A percentile compares a stretch with the other conserved stretches of the same genome.
Evolutionary conservation across 2,329 filamentous ascomycete species (phyloP).

Genomic region (Biscogniauxia sp.): DNA sequence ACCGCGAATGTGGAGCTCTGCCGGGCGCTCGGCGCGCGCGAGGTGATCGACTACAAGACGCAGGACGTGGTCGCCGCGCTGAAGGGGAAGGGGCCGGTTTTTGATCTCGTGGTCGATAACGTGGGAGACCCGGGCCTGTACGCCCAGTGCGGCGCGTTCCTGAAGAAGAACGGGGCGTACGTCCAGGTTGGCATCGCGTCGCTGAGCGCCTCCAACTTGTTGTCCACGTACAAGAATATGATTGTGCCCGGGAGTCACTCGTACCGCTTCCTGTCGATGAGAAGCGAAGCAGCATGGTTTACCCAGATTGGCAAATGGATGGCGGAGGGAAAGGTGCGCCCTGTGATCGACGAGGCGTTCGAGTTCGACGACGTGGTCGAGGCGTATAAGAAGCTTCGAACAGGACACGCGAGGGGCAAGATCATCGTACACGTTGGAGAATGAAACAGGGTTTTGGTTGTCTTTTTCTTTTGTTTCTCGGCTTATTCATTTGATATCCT

Average conservation of each 20-base stretch:
- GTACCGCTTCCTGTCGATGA: constrained; percentile 36
- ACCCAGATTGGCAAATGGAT: constrained; percentile 50
- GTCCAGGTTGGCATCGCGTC: constrained; percentile 43
- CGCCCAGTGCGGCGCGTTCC: constrained; percentile 45
- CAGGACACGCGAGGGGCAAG: constrained; percentile 54
- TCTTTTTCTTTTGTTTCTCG: not conserved
- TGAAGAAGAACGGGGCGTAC: constrained; percentile 45
- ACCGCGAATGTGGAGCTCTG: constrained; percentile 54
- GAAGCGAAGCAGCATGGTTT: constrained; percentile 41
- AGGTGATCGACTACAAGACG: constrained; percentile 57
- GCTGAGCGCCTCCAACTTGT: not conserved
- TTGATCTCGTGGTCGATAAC: constrained; percentile 54
- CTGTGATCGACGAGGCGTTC: constrained; percentile 51
- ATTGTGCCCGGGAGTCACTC: constrained; percentile 24
- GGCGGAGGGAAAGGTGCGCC: constrained; percentile 51
- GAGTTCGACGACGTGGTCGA: constrained; percentile 51
- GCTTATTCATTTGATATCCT: not conserved
- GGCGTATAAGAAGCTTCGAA: constrained; percentile 56
- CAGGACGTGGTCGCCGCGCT: constrained; percentile 45
- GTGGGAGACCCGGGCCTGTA: constrained; percentile 51
- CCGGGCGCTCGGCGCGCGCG: constrained; percentile 57
- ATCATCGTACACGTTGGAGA: constrained; percentile 38
- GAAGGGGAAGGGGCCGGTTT: constrained; percentile 44
- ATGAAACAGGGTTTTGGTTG: not conserved
- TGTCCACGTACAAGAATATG: constrained; percentile 6